These are phyloP conservation scores for Mucor piriformis DNA, from an alignment of 371 early-diverging fungal genomes.

Conservation along the genomic window DNA sequence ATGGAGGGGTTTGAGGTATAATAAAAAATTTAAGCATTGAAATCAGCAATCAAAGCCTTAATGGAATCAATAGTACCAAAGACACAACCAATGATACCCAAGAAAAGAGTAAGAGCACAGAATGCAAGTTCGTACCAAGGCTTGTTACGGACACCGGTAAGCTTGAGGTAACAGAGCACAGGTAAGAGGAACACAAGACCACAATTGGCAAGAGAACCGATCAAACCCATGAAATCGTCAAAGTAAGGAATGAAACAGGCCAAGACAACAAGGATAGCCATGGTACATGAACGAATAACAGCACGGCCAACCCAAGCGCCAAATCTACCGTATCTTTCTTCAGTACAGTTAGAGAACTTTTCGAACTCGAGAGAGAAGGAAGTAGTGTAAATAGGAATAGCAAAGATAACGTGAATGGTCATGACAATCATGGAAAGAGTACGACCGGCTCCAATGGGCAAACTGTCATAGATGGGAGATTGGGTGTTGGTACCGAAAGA, in stretches of 20 bases:
- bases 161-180: slow-evolving; percentile 59
- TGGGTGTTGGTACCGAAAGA: slow-evolving; percentile 73
- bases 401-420: slow-evolving; percentile 85
- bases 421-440: slow-evolving; percentile 76
- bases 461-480: slow-evolving; percentile 78
- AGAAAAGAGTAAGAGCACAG: slow-evolving; percentile 56
- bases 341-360: slow-evolving; percentile 43
- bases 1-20: neutral
- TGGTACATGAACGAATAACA: slow-evolving; percentile 52
- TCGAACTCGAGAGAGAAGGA: slow-evolving; percentile 82
- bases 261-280: slow-evolving; percentile 53
- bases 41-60: slow-evolving; percentile 44
- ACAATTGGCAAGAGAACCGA: slow-evolving; percentile 73
- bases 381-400: slow-evolving; percentile 83
- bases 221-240: slow-evolving; percentile 73
- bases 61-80: slow-evolving; percentile 70
- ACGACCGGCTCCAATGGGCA: slow-evolving; percentile 67
- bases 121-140: slow-evolving; percentile 51
- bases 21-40: slow-evolving; percentile 21
- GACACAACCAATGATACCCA: slow-evolving; percentile 63
- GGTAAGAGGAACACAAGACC: slow-evolving; percentile 75
- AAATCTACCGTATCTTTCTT: slow-evolving; percentile 39
- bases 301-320: slow-evolving; percentile 57
- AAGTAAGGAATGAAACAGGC: slow-evolving; percentile 70
- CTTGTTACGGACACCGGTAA: slow-evolving; percentile 61